Base-by-base conservation (phyloP, 305 asterid species). In the Plantago lanceolata region DNA sequence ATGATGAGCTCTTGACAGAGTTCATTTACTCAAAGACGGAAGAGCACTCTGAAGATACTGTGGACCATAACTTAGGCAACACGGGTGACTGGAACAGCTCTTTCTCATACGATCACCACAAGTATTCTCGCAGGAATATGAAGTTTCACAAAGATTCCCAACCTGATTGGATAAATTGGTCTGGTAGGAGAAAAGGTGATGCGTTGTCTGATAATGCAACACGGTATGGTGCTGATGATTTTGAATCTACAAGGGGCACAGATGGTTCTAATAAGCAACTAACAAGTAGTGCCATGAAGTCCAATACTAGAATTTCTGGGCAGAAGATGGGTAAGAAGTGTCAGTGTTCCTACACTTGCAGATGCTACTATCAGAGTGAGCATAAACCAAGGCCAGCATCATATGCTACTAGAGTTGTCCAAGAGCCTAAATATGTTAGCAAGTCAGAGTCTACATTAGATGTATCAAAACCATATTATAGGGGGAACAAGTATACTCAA, bases 341-440 rank as follows among this genome's bases (percentile, higher is more conserved):
- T 62, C 75, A 71, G 63, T 78, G 90, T 75, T 67, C 83, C 59
- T 79, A 80, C 45, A 62, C 76, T 75, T 85, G 95, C 84, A 82
- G 84, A 79, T 86, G 92, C 68, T 80, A 81, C 78, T 83, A 85
- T 62, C 85, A 81, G 59, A 75, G 63, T 18, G 90, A 83, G 43
- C 78, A 76, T 73, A 78, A 91, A 63, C 75, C 84, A 45, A 88
- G 87, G 78, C 73, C 78, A 31, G 91, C 80, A 68, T 64, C 81
- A 0, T 74, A 78, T 61, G 57, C 54, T 56, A 51, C 78, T 52
- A 78, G 86, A 76, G 71, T 66, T 45, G 85, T 37, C 35, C 75
- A 76, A 68, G 92, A 80, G 49, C 76, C 80, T 37, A 85, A 75
- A 67, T 73, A 72, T 57, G 71, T 64, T n/a, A 80, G 57, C 72